phyloP scores from a whole-genome alignment of 164 flowering plant species.

The Houttuynia cordata region DNA sequence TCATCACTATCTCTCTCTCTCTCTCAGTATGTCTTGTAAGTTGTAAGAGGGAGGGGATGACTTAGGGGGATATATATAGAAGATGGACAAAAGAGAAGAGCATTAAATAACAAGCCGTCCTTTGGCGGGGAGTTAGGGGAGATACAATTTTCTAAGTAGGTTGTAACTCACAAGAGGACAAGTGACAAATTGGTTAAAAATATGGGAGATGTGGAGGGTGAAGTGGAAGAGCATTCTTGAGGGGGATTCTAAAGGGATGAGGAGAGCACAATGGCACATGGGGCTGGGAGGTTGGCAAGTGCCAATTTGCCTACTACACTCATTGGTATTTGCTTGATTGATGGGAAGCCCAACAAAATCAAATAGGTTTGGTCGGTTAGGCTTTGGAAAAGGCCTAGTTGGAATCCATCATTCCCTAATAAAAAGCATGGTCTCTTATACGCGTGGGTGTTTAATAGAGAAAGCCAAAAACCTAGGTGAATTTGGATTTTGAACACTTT shows the following conservation, averaged over 20 bases:
- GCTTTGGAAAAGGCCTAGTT: not conserved
- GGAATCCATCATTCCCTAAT: not conserved
- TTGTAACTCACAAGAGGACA: not conserved
- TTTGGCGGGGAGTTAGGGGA: no score
- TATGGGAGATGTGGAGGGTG: not conserved
- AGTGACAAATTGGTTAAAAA: not conserved
- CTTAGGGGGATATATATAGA: conserved; percentile 15
- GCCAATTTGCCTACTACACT: not conserved
- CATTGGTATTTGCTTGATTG: not conserved
- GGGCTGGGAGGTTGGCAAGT: not conserved
- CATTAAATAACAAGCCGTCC: not conserved
- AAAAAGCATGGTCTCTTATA: no score
- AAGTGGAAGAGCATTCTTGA: not conserved
- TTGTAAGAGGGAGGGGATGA: not conserved
- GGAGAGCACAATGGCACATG: not conserved
- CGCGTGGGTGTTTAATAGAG: no score
- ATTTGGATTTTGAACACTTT: no score
- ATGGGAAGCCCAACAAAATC: not conserved
- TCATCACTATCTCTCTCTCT: conserved; percentile 17
- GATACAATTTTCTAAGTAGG: not conserved
- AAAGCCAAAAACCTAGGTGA: no score
- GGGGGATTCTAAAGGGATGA: not conserved
- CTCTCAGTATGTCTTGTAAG: not conserved
- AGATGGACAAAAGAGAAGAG: conserved; percentile 2
- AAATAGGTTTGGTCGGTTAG: no score